These are phyloP conservation scores for Apium graveolens DNA, from an alignment of 129 eudicot genomes.

Conservation along the genomic window DNA sequence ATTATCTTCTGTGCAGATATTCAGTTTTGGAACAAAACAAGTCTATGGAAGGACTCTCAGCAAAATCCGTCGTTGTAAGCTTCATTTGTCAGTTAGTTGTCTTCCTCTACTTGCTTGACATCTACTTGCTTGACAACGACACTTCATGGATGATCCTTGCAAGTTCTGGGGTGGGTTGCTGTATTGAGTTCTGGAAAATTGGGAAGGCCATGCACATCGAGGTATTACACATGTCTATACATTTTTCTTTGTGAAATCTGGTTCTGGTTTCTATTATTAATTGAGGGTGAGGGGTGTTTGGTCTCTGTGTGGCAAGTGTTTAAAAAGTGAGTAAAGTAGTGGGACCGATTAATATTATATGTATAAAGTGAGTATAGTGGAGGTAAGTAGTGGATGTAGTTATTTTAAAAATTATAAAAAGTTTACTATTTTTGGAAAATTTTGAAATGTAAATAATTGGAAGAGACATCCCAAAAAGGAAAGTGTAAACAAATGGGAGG, in stretches of 20 bases:
- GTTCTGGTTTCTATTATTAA: not conserved
- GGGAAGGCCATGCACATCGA: conserved; percentile 99
- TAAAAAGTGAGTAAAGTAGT: too few relatives aligned
- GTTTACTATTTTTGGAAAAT: too few relatives aligned
- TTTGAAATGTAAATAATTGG: too few relatives aligned
- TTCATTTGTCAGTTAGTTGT: conserved; percentile 82
- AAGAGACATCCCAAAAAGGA: too few relatives aligned
- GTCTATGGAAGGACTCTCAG: conserved; percentile 98
- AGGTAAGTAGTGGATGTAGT: too few relatives aligned
- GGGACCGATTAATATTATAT: too few relatives aligned
- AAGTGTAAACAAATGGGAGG: too few relatives aligned
- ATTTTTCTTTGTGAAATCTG: not conserved
- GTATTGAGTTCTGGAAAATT: conserved; percentile 98
- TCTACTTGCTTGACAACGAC: conserved; percentile 86
- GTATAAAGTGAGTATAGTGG: not conserved
- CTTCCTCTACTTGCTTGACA: conserved; percentile 89
- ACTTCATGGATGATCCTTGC: conserved; percentile 99
- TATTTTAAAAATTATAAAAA: too few relatives aligned
- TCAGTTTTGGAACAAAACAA: conserved; percentile 96
- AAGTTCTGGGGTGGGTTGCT: conserved; percentile 93
- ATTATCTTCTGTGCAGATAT: conserved; percentile 45
- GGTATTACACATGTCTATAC: conserved; percentile 30
- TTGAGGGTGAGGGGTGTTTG: not conserved
- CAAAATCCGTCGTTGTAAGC: conserved; percentile 80
- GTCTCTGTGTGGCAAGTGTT: not conserved